Conservation (phyloP, 208 protist genomes). For the Leishmania lainsoni region DNA sequence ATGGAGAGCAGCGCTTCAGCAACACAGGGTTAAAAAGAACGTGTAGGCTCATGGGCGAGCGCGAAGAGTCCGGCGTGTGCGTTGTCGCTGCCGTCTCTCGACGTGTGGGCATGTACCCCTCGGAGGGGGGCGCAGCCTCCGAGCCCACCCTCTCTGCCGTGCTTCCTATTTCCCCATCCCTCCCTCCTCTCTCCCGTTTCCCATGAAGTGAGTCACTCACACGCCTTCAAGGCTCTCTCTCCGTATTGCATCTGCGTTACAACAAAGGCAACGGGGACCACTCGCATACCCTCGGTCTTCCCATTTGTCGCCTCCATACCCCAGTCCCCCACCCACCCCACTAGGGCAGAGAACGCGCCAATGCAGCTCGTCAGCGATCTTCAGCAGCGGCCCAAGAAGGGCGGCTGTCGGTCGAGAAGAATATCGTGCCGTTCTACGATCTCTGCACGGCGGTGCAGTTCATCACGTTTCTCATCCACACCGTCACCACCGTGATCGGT, state of each 20-base stretch:
- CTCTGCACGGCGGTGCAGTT: slow-evolving; percentile 63
- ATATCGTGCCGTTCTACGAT: slow-evolving; percentile 58
- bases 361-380: slow-evolving; percentile 84
- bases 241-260: not conserved
- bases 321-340: not conserved
- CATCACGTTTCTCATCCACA: slow-evolving; percentile 57
- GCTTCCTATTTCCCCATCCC: not conserved
- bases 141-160: not conserved
- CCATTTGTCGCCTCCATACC: not conserved
- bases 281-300: not conserved
- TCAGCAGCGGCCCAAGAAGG: slow-evolving; percentile 70
- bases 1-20: not conserved
- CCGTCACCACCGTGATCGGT: slow-evolving; percentile 41
- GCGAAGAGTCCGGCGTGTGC: not conserved
- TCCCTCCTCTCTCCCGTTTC: not conserved
- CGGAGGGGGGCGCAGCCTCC: not conserved
- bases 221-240: not conserved
- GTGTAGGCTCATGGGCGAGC: not conserved
- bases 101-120: not conserved
- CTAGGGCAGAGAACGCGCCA: not conserved
- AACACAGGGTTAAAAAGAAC: not conserved
- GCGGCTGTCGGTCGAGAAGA: slow-evolving; percentile 65
- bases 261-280: not conserved
- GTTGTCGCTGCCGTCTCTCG: not conserved
- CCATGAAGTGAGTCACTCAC: not conserved